These are phyloP conservation scores for Geopyxis carbonaria DNA, from an alignment of 495 filamentous ascomycete genomes.

Conservation along the genomic window DNA sequence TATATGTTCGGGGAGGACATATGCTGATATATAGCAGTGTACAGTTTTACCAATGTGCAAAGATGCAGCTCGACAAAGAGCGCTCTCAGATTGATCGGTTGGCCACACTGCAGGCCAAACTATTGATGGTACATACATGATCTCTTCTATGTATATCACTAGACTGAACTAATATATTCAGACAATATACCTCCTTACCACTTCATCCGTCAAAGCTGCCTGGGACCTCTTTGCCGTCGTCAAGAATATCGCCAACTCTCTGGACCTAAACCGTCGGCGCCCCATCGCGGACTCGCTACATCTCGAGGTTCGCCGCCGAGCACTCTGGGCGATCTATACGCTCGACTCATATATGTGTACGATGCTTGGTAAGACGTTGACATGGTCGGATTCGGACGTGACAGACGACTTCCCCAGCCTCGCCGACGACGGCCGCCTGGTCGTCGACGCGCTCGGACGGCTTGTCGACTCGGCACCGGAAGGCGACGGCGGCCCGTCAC, in stretches of 20 bases:
- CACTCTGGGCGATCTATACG: slow-evolving; percentile 10
- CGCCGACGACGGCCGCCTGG: slow-evolving; percentile 6
- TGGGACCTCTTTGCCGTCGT: slow-evolving; percentile 11
- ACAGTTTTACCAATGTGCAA: no score
- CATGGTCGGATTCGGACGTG: slow-evolving; percentile 10
- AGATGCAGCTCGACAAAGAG: no score
- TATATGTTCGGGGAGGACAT: no score
- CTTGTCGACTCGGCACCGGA: no score
- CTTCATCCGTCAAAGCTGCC: slow-evolving; percentile 7
- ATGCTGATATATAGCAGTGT: no score
- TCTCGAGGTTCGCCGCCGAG: slow-evolving; percentile 7
- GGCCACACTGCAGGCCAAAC: slow-evolving; percentile 10
- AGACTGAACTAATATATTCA: slow-evolving; percentile 1
- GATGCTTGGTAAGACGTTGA: slow-evolving; percentile 11
- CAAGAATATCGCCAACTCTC: slow-evolving; percentile 10
- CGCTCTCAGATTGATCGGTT: no score
- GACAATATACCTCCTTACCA: slow-evolving; percentile 10
- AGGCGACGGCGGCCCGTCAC: slow-evolving; percentile 3
- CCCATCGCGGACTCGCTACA: slow-evolving; percentile 3
- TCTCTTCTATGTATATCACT: not conserved
- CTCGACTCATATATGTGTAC: slow-evolving; percentile 13
- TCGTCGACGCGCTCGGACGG: no score
- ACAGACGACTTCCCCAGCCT: slow-evolving; percentile 9
- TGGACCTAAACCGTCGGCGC: slow-evolving; percentile 9
- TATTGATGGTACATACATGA: slow-evolving; percentile 6